Conservation (phyloP, 139 green algal genomes). For the Limnomonas spitsbergensis region DNA sequence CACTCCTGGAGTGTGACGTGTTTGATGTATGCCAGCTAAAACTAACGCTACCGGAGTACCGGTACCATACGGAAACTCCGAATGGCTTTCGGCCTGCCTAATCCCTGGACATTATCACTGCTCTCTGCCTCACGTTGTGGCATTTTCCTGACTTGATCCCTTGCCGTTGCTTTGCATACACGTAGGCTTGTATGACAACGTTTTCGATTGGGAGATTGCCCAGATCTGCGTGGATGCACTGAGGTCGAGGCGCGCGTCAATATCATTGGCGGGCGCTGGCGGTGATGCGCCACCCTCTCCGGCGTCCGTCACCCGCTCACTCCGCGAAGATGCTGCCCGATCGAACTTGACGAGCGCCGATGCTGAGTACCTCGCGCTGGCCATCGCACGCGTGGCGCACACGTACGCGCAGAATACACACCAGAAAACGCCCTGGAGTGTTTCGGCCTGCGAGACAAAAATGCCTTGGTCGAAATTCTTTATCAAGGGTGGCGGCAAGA, state of each 20-base stretch:
- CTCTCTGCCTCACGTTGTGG: too few species aligned
- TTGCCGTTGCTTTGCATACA: too few species aligned
- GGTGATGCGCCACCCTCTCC: neutral
- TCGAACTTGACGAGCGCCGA: neutral
- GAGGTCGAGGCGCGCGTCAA: neutral
- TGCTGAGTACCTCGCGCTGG: constrained; percentile 2
- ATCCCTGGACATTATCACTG: too few species aligned
- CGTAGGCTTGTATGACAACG: constrained; percentile 93
- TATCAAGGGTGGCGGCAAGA: constrained; percentile 29
- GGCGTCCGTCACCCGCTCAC: neutral
- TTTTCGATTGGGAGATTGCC: constrained; percentile 86
- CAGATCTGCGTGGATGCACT: neutral
- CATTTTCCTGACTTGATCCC: too few species aligned
- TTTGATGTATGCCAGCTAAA: too few species aligned
- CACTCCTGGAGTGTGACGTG: too few species aligned
- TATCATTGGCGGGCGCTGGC: neutral
- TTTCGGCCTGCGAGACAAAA: constrained; percentile 33
- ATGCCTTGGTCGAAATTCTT: constrained; percentile 44
- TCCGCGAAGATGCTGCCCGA: neutral
- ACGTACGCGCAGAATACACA: constrained; percentile 36
- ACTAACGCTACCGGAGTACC: too few species aligned
- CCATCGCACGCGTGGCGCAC: constrained; percentile 30
- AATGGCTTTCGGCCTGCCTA: too few species aligned
- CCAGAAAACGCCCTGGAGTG: constrained; percentile 43
- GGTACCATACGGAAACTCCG: too few species aligned